Percentiles rank a stretch among this genome's conserved stretches.
Evolutionary conservation across 2,329 filamentous ascomycete genomes (phyloP).

Genomic region (Phoma herbarum): DNA sequence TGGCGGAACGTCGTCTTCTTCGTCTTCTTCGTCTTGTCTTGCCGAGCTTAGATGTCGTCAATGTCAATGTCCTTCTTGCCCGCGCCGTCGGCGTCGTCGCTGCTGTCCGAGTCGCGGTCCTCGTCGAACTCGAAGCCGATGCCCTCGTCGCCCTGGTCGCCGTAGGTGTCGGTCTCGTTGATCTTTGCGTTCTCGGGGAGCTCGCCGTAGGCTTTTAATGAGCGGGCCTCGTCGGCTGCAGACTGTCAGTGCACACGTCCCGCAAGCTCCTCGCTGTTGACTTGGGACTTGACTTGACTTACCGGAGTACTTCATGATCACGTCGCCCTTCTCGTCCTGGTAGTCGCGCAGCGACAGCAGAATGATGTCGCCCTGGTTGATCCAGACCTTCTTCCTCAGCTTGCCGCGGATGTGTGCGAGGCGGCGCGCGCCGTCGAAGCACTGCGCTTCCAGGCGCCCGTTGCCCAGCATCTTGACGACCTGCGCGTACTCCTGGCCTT

Average conservation of each 20-base stretch:
- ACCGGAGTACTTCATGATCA: conserved; percentile 85
- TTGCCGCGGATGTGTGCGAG: conserved; percentile 91
- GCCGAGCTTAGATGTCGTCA: conserved; percentile 85
- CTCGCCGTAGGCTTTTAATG: conserved; percentile 96
- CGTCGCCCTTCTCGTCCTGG: conserved; percentile 92
- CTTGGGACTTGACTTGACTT: too few species aligned
- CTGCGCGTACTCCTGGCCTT: conserved; percentile 91
- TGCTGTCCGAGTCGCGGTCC: conserved; percentile 70
- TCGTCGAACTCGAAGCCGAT: conserved; percentile 99
- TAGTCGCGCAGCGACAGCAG: conserved; percentile 80
- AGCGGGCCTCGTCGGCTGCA: conserved; percentile 84
- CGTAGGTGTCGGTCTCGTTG: conserved; percentile 97
- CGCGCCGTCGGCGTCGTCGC: conserved; percentile 63
- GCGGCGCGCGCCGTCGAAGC: conserved; percentile 92
- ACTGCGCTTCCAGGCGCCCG: conserved; percentile 89
- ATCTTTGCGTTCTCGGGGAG: conserved; percentile 98
- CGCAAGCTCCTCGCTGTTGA: too few species aligned
- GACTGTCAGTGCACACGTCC: conserved; percentile 71
- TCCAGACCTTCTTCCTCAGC: conserved; percentile 91
- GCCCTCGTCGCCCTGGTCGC: conserved; percentile 89
- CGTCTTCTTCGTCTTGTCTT: background rate
- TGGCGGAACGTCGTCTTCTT: conserved; percentile 52
- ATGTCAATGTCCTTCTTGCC: conserved; percentile 87
- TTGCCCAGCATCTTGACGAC: conserved; percentile 96
- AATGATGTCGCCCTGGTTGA: conserved; percentile 93